These are phyloP conservation scores for Thelonectria rubi DNA, from an alignment of 2,329 filamentous ascomycete genomes.

Conservation along the genomic window DNA sequence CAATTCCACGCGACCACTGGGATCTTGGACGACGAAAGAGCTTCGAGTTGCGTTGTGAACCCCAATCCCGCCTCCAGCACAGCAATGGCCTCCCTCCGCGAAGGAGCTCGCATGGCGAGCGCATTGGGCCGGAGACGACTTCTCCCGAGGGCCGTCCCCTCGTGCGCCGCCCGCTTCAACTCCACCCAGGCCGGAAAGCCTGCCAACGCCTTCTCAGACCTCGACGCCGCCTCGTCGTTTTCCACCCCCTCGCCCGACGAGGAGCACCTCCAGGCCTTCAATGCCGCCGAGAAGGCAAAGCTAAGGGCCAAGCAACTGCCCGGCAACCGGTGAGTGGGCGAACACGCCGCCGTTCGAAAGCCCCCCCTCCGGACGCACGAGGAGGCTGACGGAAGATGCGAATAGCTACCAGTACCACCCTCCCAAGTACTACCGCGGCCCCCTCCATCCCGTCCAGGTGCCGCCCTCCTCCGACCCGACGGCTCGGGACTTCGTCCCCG, in stretches of 20 bases:
- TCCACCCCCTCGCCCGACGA: slow-evolving; percentile 52
- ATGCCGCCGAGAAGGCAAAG: slow-evolving; percentile 48
- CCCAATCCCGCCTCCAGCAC: slow-evolving; percentile 27
- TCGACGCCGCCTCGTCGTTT: slow-evolving; percentile 62
- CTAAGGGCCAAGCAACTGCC: slow-evolving; percentile 53
- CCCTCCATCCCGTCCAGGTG: slow-evolving; percentile 90
- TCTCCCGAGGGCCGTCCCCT: slow-evolving; percentile 34
- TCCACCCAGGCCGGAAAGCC: slow-evolving; percentile 56
- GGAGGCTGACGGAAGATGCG: slow-evolving; percentile 35
- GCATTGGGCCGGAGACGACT: slow-evolving; percentile 44
- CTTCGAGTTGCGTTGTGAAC: slow-evolving; percentile 24
- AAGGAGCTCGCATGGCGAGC: slow-evolving; percentile 50
- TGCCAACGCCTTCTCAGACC: slow-evolving; percentile 53
- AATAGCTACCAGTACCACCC: slow-evolving; percentile 93
- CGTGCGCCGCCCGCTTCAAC: slow-evolving; percentile 52
- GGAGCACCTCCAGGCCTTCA: slow-evolving; percentile 52
- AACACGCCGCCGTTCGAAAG: background rate
- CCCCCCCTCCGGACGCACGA: background rate
- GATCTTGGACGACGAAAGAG: slow-evolving; percentile 33
- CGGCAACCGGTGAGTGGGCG: slow-evolving; percentile 55
- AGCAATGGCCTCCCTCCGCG: slow-evolving; percentile 54
- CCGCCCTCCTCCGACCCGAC: slow-evolving; percentile 86
- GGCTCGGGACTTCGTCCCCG: slow-evolving; percentile 88
- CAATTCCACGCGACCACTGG: slow-evolving; percentile 39
- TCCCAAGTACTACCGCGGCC: slow-evolving; percentile 93